phyloP scores from a whole-genome alignment of 768 basidiomycete species.

The Agrocybe praecox region DNA sequence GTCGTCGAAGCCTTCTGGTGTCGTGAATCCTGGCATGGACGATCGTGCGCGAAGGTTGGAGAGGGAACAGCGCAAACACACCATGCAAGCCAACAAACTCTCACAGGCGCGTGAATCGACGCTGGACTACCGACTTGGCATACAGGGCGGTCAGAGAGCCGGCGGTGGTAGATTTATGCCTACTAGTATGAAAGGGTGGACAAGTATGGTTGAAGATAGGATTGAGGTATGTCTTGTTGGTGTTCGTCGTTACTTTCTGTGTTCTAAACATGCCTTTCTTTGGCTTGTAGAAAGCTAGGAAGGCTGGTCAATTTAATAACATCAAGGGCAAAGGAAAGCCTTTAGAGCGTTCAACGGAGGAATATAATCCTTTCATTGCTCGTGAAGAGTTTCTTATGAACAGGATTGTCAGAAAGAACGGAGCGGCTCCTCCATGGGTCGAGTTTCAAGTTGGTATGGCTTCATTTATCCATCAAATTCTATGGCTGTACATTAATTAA shows the following conservation, averaged over 20 bases:
- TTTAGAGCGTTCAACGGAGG: constrained; percentile 36
- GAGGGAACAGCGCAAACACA: constrained; percentile 53
- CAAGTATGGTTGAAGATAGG: constrained; percentile 71
- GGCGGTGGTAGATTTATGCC: not conserved
- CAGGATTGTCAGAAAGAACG: constrained; percentile 79
- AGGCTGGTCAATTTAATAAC: constrained; percentile 70
- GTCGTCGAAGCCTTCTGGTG: constrained; percentile 14
- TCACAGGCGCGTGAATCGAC: constrained; percentile 70
- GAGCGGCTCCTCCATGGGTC: constrained; percentile 86
- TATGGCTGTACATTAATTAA: not conserved
- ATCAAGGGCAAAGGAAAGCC: constrained; percentile 65
- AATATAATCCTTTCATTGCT: constrained; percentile 60
- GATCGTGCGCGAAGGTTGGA: constrained; percentile 45
- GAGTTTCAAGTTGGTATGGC: constrained; percentile 71
- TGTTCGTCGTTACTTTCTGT: not conserved
- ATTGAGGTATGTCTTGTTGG: constrained; percentile 59
- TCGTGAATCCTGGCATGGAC: constrained; percentile 24
- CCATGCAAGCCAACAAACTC: constrained; percentile 56
- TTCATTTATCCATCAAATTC: not conserved
- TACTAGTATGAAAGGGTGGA: constrained; percentile 62
- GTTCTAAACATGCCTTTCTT: not conserved
- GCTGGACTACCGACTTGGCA: constrained; percentile 75
- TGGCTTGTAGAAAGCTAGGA: constrained; percentile 55
- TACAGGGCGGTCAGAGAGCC: constrained; percentile 25
- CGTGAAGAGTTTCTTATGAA: constrained; percentile 87